Evolutionary conservation across 106 monocot genomes (phyloP).

Genomic region (Dendrobium catenatum): DNA sequence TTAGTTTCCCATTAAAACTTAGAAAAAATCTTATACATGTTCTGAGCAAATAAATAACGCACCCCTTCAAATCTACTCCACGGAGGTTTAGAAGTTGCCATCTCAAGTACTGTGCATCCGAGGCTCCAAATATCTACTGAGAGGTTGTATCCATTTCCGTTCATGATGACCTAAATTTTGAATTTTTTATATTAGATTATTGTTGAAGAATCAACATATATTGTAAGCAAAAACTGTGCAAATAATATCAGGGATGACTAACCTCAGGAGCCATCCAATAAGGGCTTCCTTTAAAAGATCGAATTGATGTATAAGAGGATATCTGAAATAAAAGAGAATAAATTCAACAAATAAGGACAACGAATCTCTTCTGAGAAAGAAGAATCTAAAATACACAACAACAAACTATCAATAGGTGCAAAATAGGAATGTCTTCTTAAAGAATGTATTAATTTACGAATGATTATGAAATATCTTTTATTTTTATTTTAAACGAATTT

Average conservation of each 20-base stretch:
- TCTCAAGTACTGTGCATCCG: constrained; percentile 92
- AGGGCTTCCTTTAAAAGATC: constrained; percentile 96
- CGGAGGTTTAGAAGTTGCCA: constrained; percentile 92
- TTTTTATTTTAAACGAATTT: neutral
- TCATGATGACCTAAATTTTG: constrained; percentile 78
- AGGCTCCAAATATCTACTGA: constrained; percentile 98
- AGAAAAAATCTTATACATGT: neutral
- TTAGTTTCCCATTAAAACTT: neutral
- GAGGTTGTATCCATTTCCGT: constrained; percentile 68
- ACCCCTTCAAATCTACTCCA: constrained; percentile 91
- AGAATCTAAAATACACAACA: neutral
- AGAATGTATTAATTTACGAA: neutral
- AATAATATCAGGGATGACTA: neutral
- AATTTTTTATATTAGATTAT: neutral
- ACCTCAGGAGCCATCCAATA: constrained; percentile 99
- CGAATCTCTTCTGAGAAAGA: neutral
- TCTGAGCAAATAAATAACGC: constrained; percentile 2
- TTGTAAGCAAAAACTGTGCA: neutral
- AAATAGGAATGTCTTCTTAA: neutral
- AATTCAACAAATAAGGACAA: neutral
- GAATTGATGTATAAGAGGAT: constrained; percentile 63
- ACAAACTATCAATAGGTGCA: neutral
- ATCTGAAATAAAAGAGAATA: constrained; percentile 38
- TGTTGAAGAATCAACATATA: neutral
- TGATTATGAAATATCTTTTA: neutral